Evolutionary conservation across 768 basidiomycete genomes (phyloP).

Genomic region (Cystobasidium onofrii): DNA sequence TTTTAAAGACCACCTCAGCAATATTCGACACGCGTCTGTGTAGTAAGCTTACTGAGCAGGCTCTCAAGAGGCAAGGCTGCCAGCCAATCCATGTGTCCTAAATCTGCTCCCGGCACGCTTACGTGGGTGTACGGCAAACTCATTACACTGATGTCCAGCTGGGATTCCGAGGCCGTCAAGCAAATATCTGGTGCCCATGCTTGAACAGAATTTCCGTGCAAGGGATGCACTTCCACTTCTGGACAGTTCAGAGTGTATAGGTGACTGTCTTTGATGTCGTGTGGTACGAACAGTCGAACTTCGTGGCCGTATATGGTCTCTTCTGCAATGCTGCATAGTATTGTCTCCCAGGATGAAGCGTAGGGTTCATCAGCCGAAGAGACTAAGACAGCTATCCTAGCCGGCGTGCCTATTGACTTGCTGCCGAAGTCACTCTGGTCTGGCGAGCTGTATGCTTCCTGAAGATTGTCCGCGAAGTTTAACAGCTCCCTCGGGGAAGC

Average conservation of each 20-base stretch:
- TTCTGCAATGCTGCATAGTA: slow-evolving; percentile 21
- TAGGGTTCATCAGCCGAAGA: neutral
- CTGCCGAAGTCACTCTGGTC: neutral
- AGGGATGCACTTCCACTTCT: neutral
- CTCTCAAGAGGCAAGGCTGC: slow-evolving; percentile 55
- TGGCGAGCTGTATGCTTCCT: neutral
- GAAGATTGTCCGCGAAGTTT: neutral
- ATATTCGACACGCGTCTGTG: neutral
- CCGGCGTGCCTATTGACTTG: neutral
- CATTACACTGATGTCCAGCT: neutral
- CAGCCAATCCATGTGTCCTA: slow-evolving; percentile 58
- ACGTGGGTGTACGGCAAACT: neutral
- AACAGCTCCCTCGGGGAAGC: neutral
- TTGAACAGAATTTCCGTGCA: neutral
- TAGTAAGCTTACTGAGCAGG: slow-evolving; percentile 52
- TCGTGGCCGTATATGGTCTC: neutral
- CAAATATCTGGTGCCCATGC: slow-evolving; percentile 3
- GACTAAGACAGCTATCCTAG: neutral
- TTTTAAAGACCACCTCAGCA: slow-evolving; percentile 33
- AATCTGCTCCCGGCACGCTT: slow-evolving; percentile 45
- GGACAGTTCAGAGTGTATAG: neutral
- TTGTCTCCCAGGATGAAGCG: slow-evolving; percentile 12
- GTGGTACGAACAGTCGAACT: slow-evolving; percentile 9
- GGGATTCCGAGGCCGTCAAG: neutral
- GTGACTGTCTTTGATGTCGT: neutral